Base-by-base conservation (phyloP, 2,329 filamentous ascomycete genomes). In the Podosphaera aphanis region DNA sequence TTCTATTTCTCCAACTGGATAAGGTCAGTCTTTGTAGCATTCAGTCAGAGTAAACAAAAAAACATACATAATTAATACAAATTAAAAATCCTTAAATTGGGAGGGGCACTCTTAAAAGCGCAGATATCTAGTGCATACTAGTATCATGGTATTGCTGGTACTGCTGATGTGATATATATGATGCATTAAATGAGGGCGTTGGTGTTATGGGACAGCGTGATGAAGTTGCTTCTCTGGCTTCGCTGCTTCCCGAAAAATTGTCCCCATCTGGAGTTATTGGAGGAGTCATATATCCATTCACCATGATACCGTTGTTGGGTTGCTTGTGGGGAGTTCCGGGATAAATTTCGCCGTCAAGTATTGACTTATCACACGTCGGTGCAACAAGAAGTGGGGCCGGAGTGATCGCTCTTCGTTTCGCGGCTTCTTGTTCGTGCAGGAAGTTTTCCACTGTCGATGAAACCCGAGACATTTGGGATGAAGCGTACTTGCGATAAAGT, bases 261-360 rank as follows among this genome's bases (percentile, higher is more conserved):
- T 71, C 67, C 6, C 74, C 73, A 50, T 88, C 83, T 3, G 83
- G 83, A 0, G 83, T 90, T 59, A 90, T 88, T 1, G 83, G 83
- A 21, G 83, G 83, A 15, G 83, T 90, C 53, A 86, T 71, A 62
- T 85, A 85, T 48, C 83, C 83, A 52, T 83, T 72, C 33, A 76
- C 73, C 51, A 76, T 70, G 44, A 68, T 67, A 45, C 72, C 64
- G n/a, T 66, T 16, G 16, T 23, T 15, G 16, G 16, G 63, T 18
- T 47, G 73, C 66, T 88, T 88, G 57, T 83, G 77, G 13, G 83
- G 83, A 15, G 83, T 90, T 63, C 76, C 79, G 57, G 81, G 83
- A 51, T 77, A 73, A 58, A 74, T 66, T 51, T 71, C 67, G 35
- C 65, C 50, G 29, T 59, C 59, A 29, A 56, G 50, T 20, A 54